These are phyloP conservation scores for Claviceps humidiphila DNA, from an alignment of 2,329 filamentous ascomycete genomes.

Conservation along the genomic window DNA sequence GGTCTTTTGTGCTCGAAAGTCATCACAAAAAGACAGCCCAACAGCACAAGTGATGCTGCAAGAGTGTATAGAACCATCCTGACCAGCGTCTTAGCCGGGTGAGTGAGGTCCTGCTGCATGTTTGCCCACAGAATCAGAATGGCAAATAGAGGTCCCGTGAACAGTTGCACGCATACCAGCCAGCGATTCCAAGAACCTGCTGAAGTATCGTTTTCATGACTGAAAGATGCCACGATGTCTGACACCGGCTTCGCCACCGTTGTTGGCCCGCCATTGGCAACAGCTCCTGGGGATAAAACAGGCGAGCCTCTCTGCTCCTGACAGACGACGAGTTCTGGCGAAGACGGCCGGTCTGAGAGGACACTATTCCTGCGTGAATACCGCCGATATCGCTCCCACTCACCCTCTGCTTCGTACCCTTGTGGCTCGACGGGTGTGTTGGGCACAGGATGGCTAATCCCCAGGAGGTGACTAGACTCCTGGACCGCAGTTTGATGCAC, in stretches of 20 bases:
- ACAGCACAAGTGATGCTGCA: conserved; percentile 50
- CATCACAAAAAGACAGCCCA: conserved; percentile 53
- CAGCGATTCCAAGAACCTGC: conserved; percentile 71
- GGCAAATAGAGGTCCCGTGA: conserved; percentile 77
- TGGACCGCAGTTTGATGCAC: conserved; percentile 17
- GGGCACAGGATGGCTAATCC: conserved; percentile 19
- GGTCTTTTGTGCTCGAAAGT: conserved; percentile 57
- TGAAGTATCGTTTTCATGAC: conserved; percentile 23
- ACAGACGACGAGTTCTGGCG: conserved; percentile 4
- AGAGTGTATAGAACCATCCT: conserved; percentile 51
- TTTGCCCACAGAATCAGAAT: conserved; percentile 65
- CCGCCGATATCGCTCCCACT: conserved; percentile 47
- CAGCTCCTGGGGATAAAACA: conserved; percentile 4
- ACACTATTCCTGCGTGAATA: conserved; percentile 24
- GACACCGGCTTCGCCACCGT: conserved; percentile 17
- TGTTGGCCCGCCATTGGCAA: background rate
- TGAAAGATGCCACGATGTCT: conserved; percentile 17
- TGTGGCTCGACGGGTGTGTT: conserved; percentile 22
- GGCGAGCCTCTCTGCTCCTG: conserved; percentile 12
- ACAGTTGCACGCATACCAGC: conserved; percentile 74
- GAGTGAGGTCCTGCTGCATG: conserved; percentile 42
- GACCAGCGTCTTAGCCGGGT: conserved; percentile 37
- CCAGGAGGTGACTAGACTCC: conserved; percentile 13
- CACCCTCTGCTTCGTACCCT: conserved; percentile 30
- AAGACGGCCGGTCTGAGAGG: conserved; percentile 3